phyloP scores from a whole-genome alignment of 352 stramenopile genomes.

The Phytophthora idaei region DNA sequence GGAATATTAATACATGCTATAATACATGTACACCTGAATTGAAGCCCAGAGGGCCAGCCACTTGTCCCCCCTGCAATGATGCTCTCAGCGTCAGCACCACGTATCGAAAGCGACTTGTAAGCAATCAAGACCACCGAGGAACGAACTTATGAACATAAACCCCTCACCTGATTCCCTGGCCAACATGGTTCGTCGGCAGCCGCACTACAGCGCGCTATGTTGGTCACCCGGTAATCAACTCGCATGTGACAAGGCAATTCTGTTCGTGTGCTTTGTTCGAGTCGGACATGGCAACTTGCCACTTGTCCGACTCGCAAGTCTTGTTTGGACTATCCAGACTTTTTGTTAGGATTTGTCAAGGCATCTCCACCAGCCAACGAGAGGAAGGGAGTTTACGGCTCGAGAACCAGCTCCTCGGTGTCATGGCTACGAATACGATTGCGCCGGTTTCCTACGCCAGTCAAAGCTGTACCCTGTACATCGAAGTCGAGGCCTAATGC shows the following conservation, averaged over 20 bases:
- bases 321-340: not conserved
- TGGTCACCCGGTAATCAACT: slow-evolving; percentile 1
- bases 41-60: too few species aligned
- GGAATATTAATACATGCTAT: too few species aligned
- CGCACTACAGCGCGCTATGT: not conserved
- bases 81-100: not conserved
- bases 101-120: not conserved
- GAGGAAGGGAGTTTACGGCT: slow-evolving; percentile 6
- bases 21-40: too few species aligned
- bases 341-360: slow-evolving; percentile 6
- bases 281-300: not conserved
- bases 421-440: slow-evolving; percentile 3
- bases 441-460: not conserved
- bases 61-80: not conserved
- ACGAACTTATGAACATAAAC: not conserved
- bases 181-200: not conserved
- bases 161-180: not conserved
- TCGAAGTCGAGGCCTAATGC: too few species aligned
- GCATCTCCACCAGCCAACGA: slow-evolving; percentile 12
- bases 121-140: not conserved
- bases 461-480: not conserved
- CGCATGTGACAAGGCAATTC: slow-evolving; percentile 13
- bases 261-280: not conserved
- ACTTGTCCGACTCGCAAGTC: too few species aligned
- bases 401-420: not conserved